Percentiles rank a stretch among this genome's conserved stretches.
Evolutionary conservation across 352 stramenopile species (phyloP).

Genomic region (Phytophthora rubi): DNA sequence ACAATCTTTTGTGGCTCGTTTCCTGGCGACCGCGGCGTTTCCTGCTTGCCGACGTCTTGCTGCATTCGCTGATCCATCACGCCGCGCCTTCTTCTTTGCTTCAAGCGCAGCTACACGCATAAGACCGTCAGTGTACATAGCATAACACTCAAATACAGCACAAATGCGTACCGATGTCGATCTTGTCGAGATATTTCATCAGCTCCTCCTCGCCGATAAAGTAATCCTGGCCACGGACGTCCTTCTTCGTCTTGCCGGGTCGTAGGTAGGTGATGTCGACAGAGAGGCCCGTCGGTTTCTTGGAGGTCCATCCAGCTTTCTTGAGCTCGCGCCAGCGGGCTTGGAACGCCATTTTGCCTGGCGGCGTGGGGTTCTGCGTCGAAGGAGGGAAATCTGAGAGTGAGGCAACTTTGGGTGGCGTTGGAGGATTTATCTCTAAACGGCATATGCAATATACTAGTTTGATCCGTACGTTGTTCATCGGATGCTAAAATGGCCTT

Average conservation of each 20-base stretch:
- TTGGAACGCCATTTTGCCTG: slow-evolving; percentile 8
- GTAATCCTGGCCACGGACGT: not conserved
- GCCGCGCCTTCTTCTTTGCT: not conserved
- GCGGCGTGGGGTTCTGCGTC: no score
- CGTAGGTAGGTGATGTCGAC: slow-evolving; percentile 11
- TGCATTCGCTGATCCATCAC: not conserved
- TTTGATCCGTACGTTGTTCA: no score
- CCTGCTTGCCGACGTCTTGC: no score
- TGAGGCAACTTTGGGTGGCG: no score
- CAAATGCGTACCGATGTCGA: not conserved
- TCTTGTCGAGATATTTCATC: slow-evolving; percentile 5
- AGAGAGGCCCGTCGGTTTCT: not conserved
- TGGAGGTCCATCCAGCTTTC: slow-evolving; percentile 7
- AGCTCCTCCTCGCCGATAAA: slow-evolving; percentile 7
- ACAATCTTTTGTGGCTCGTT: not conserved
- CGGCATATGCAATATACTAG: no score
- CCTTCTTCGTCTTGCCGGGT: slow-evolving; percentile 10
- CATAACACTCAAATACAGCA: no score
- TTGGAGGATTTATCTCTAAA: no score
- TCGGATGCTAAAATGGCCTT: no score
- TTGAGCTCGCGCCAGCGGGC: slow-evolving; percentile 7
- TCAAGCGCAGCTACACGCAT: not conserved
- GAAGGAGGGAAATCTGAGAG: no score
- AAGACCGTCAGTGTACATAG: not conserved
- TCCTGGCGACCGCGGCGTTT: no score